A percentile compares a stretch with the other conserved stretches of the same genome.
Evolutionary conservation across 2,329 filamentous ascomycete genomes (phyloP).

Genomic region (Exophiala calicioides): DNA sequence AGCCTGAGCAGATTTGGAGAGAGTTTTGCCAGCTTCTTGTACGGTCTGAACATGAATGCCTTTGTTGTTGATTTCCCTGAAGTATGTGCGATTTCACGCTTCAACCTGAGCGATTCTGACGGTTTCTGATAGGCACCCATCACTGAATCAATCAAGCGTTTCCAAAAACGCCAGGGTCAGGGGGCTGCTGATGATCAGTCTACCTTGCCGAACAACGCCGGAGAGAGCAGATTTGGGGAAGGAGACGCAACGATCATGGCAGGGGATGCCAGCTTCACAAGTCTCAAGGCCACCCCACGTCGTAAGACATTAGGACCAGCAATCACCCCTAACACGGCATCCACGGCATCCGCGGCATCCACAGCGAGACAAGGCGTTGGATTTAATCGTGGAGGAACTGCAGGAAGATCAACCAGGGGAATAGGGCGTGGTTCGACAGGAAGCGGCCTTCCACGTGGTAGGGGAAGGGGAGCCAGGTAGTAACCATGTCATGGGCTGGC

Average conservation of each 20-base stretch:
- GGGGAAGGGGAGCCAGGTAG: slow-evolving; percentile 43
- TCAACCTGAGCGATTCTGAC: slow-evolving; percentile 4
- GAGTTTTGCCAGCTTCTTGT: slow-evolving; percentile 92
- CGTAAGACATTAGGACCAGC: slow-evolving; percentile 24
- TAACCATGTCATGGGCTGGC: neutral
- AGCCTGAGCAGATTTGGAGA: slow-evolving; percentile 90
- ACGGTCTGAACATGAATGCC: slow-evolving; percentile 97
- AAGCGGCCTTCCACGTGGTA: slow-evolving; percentile 34
- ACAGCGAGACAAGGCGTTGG: slow-evolving; percentile 15
- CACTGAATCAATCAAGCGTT: slow-evolving; percentile 75
- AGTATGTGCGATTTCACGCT: slow-evolving; percentile 50
- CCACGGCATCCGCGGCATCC: no score
- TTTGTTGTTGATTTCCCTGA: slow-evolving; percentile 98
- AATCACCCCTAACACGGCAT: slow-evolving; percentile 17
- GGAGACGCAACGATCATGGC: slow-evolving; percentile 25
- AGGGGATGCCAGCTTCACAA: slow-evolving; percentile 28
- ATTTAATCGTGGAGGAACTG: slow-evolving; percentile 16
- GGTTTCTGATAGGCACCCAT: slow-evolving; percentile 66
- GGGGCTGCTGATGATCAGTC: slow-evolving; percentile 9
- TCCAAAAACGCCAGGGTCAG: slow-evolving; percentile 53
- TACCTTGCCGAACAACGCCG: slow-evolving; percentile 4
- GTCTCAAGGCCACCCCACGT: slow-evolving; percentile 30
- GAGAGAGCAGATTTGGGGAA: slow-evolving; percentile 10
- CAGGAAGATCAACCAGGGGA: slow-evolving; percentile 38
- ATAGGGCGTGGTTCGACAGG: slow-evolving; percentile 17